Evolutionary conservation across 139 green algal species (phyloP).

Genomic region (Tetradesmus lagerheimii): DNA sequence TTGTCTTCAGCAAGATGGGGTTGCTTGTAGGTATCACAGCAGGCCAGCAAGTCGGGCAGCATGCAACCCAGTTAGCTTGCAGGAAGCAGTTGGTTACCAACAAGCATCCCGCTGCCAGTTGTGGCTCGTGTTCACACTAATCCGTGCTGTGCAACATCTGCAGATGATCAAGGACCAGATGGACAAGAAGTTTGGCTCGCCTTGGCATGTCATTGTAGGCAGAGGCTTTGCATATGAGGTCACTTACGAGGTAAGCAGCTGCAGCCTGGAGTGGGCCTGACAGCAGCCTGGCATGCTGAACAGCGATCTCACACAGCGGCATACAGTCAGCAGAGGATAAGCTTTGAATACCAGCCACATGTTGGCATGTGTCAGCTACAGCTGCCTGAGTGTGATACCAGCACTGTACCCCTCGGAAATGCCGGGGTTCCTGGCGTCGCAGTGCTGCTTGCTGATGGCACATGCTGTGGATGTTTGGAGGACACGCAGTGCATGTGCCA

Average conservation of each 20-base stretch:
- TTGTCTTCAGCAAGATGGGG: no score
- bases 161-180: conserved; percentile 94
- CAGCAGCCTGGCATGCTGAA: conserved; percentile 1
- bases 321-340: no score
- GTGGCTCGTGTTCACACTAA: no score
- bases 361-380: no score
- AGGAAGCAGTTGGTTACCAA: no score
- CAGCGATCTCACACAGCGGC: background rate
- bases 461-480: background rate
- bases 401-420: no score
- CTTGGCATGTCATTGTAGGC: conserved; percentile 92
- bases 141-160: background rate
- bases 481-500: background rate
- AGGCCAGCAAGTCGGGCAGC: background rate
- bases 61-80: background rate
- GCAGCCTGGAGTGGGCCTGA: background rate
- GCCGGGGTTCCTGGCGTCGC: no score
- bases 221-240: conserved; percentile 89
- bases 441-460: background rate
- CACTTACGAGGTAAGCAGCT: conserved; percentile 80
- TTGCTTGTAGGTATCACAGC: no score
- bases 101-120: no score
- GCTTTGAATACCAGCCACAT: no score
- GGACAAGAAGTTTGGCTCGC: conserved; percentile 94
- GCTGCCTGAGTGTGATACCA: no score